These are phyloP conservation scores for Paramecium octaurelia DNA, from an alignment of 73 alveolate species.

Conservation along the genomic window DNA sequence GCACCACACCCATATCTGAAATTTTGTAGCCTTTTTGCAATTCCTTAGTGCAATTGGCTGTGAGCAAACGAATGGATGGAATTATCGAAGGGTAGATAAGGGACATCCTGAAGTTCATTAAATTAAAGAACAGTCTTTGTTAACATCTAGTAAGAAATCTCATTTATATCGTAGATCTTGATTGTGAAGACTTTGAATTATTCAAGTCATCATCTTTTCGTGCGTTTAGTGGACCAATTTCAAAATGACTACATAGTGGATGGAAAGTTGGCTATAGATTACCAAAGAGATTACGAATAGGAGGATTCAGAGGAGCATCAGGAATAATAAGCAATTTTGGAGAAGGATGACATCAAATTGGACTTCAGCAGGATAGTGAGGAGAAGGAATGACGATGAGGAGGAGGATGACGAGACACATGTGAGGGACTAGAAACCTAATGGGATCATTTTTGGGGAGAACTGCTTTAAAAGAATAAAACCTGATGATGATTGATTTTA, in stretches of 20 bases:
- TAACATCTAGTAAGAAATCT: not conserved
- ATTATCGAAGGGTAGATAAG: conserved; percentile 24
- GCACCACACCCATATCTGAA: not conserved
- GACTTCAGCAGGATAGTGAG: not conserved
- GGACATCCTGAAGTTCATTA: not conserved
- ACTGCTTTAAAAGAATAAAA: not conserved
- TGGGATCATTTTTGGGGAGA: conserved; percentile 4
- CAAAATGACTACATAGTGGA: not conserved
- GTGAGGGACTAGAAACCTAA: not conserved
- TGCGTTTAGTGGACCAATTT: not conserved
- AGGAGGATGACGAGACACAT: not conserved
- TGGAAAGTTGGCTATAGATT: not conserved
- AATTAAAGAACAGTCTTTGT: not conserved
- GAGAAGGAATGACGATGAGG: not conserved
- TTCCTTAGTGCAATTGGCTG: not conserved
- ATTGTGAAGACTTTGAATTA: not conserved
- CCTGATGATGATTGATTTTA: conserved; percentile 22
- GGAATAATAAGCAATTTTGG: not conserved
- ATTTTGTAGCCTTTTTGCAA: not conserved
- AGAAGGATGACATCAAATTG: not conserved
- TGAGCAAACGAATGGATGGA: not conserved
- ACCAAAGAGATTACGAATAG: not conserved
- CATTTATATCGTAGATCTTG: not conserved
- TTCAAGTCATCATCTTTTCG: not conserved
- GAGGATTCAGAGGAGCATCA: not conserved